Percentiles rank a stretch among this genome's conserved stretches.
Conservation (phyloP, 2,329 filamentous ascomycete genomes). For the Cryphonectria naterciae region DNA sequence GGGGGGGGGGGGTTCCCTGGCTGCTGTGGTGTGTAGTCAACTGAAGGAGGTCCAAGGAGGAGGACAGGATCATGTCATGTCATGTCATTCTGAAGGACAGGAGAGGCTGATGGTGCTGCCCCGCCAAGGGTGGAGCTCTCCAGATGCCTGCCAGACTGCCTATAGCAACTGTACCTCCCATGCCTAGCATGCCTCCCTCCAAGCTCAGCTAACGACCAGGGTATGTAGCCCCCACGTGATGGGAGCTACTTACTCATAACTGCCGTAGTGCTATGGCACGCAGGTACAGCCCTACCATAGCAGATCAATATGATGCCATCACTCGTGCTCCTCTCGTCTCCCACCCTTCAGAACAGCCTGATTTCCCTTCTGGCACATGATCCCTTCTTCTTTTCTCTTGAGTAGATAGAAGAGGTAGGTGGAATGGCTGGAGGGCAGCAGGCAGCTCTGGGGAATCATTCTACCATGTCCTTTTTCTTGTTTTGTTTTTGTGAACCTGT, state of each 20-base stretch:
- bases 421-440: neutral
- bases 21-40: neutral
- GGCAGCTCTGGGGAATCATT: neutral
- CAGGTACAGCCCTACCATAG: neutral
- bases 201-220: neutral
- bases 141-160: neutral
- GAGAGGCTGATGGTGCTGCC: neutral
- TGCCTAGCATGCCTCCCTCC: neutral
- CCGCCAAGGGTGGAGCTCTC: neutral
- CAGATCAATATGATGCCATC: neutral
- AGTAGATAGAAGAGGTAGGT: neutral
- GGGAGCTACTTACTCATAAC: neutral
- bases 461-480: neutral
- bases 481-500: neutral
- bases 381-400: neutral
- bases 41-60: neutral
- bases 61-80: neutral
- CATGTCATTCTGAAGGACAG: neutral
- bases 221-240: conserved; percentile 3
- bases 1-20: neutral
- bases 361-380: neutral
- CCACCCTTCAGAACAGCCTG: neutral
- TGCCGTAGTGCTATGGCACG: neutral
- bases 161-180: too few relatives aligned
- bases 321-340: neutral